Evolutionary conservation across 495 filamentous ascomycete genomes (phyloP).

Genomic region (Daldinia grandis): DNA sequence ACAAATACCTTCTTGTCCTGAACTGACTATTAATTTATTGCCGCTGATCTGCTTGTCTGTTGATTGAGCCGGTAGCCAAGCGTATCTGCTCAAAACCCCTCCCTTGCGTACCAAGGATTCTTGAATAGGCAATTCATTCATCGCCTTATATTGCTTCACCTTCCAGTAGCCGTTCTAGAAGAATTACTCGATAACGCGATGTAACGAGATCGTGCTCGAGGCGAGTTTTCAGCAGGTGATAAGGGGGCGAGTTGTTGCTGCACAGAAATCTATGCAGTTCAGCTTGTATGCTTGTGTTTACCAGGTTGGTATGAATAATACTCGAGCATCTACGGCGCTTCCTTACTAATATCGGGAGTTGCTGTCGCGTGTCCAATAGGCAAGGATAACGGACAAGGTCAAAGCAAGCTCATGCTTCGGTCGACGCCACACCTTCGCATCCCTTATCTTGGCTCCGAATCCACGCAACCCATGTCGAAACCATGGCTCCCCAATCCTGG

Average conservation of each 20-base stretch:
- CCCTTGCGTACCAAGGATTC: not conserved
- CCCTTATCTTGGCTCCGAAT: constrained; percentile 17
- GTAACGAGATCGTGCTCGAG: constrained; percentile 27
- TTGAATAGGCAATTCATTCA: constrained; percentile 9
- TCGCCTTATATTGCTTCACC: constrained; percentile 2
- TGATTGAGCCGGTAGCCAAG: not conserved
- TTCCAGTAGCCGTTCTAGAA: constrained; percentile 28
- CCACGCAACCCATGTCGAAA: constrained; percentile 10
- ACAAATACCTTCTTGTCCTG: constrained; percentile 37
- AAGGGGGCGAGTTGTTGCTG: not conserved
- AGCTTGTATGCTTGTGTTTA: not conserved
- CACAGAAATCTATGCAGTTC: not conserved
- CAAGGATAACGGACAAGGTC: not conserved
- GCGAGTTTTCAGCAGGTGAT: not conserved
- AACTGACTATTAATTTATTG: constrained; percentile 15
- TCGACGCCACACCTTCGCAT: constrained; percentile 6
- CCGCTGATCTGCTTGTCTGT: constrained; percentile 7
- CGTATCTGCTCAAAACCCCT: not conserved
- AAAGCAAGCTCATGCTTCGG: constrained; percentile 7
- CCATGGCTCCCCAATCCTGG: constrained; percentile 2
- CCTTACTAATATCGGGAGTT: constrained; percentile 1
- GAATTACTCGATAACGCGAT: constrained; percentile 5
- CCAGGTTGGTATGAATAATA: not conserved
- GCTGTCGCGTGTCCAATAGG: constrained; percentile 5
- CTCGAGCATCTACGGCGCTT: not conserved